Conservation (phyloP, 345 rosid genomes). For the Hirschfeldia incana region DNA sequence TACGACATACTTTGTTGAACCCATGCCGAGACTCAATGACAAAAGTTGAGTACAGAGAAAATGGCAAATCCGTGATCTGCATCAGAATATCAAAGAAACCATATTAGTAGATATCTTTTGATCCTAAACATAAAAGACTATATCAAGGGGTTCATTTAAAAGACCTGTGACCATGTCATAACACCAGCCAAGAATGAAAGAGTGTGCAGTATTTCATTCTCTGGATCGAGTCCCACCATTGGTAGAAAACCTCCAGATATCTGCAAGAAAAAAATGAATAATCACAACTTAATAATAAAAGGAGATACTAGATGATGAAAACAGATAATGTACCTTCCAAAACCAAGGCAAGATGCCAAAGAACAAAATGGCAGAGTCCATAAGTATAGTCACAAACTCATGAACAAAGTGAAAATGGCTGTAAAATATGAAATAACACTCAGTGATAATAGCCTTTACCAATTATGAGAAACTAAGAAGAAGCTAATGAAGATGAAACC, state of each 20-base stretch:
- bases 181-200: slow-evolving; percentile 92
- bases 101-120: not conserved
- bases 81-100: slow-evolving; percentile 32
- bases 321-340: slow-evolving; percentile 68
- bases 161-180: slow-evolving; percentile 95
- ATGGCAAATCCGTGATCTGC: slow-evolving; percentile 97
- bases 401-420: slow-evolving; percentile 91
- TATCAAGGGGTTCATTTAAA: slow-evolving; percentile 15
- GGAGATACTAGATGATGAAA: not conserved
- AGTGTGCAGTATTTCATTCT: slow-evolving; percentile 88
- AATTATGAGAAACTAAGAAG: not conserved
- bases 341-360: slow-evolving; percentile 92
- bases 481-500: too few species aligned
- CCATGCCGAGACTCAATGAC: slow-evolving; percentile 98
- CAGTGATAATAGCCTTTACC: not conserved
- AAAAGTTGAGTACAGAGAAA: slow-evolving; percentile 93
- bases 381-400: slow-evolving; percentile 76
- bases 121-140: not conserved
- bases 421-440: slow-evolving; percentile 33
- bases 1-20: slow-evolving; percentile 77
- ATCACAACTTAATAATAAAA: slow-evolving; percentile 3
- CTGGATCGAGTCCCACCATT: slow-evolving; percentile 61
- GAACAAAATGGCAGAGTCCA: slow-evolving; percentile 95
- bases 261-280: slow-evolving; percentile 43
- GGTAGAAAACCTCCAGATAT: slow-evolving; percentile 71